A percentile compares a stretch with the other conserved stretches of the same genome.
These are phyloP conservation scores for Lignosus rhinocerotis DNA, from an alignment of 1,284 basidiomycete species.

Conservation along the genomic window DNA sequence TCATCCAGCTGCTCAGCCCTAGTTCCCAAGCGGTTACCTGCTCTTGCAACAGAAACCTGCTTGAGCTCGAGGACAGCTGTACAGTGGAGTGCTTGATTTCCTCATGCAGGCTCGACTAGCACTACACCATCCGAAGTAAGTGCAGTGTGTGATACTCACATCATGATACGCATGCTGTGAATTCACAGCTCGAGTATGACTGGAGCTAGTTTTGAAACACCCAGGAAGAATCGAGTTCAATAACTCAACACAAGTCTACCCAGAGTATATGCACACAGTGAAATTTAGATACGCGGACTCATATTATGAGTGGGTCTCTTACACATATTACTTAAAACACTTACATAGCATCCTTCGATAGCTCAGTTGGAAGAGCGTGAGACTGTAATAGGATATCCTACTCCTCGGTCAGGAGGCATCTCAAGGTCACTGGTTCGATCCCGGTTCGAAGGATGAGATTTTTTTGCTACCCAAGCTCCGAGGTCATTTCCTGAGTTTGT, in stretches of 20 bases:
- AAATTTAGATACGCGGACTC: too few relatives aligned
- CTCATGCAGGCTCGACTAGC: background rate
- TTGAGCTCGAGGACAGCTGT: constrained; percentile 15
- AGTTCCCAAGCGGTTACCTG: constrained; percentile 9
- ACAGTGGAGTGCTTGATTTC: constrained; percentile 17
- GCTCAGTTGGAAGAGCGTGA: constrained; percentile 22
- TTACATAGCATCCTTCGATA: constrained; percentile 22
- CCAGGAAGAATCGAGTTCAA: too few relatives aligned
- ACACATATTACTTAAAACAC: too few relatives aligned
- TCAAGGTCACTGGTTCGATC: constrained; percentile 17
- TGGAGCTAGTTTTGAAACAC: too few relatives aligned
- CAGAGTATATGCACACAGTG: too few relatives aligned
- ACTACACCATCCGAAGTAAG: background rate
- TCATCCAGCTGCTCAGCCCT: constrained; percentile 35
- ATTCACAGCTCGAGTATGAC: too few relatives aligned
- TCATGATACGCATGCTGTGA: too few relatives aligned
- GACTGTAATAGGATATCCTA: constrained; percentile 16
- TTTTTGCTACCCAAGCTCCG: too few relatives aligned
- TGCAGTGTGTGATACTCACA: too few relatives aligned
- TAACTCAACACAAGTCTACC: too few relatives aligned
- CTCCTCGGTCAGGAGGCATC: background rate
- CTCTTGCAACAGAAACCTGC: constrained; percentile 14
- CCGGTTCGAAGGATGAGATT: constrained; percentile 14
- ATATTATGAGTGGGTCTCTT: too few relatives aligned
- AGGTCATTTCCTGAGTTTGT: background rate